Base-by-base conservation (phyloP, 495 filamentous ascomycete genomes). In the Podospora pseudopauciseta region DNA sequence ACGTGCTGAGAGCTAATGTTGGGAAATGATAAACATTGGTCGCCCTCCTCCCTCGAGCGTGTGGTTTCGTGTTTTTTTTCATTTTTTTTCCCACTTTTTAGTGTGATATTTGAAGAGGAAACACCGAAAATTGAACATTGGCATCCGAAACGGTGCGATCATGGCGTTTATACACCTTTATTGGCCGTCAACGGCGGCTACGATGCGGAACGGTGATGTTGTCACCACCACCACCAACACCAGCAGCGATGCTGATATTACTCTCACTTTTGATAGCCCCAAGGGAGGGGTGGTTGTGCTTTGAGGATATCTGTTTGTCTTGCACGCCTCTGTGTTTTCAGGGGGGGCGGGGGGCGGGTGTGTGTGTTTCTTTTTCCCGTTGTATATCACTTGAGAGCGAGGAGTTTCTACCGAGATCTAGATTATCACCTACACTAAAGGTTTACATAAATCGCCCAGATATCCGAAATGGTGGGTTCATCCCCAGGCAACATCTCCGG, bases 261-360 rank as follows among this genome's bases (percentile, higher is more conserved):
- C 2, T 11, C 3, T 9, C 7, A 49, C 75, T 71, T 72, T 81
- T 70, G 75, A 88, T 87, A 90, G 85, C 89, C 91, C 90, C 90
- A 91, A 88, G 74, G 88, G 76, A 75, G 90, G 90, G 90, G 91
- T 91, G 71, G 75, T 77, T 70, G 74, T 57, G 53, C 13, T 71
- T 65, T 79, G 71, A 44, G 63, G 16, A 16, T 49, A 19, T 60
- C 15, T 58, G 65, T 20, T 26, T 11, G 32, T 62, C 16, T 19
- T 28, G 26, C 23, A 23, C 27, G 23, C 60, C 30, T 27, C 30
- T 30, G 9, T 0, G 5, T 2, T 5, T 5, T 28, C 19, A 62
- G 5, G 1, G 13, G 53, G 39, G 15, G 32, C 0, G 5, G 1
- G 9, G 27, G 15, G 57, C 28, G 26, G 19, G 19, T 32, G 18